Base-by-base conservation (phyloP, 1,284 basidiomycete genomes). In the Cryptococcus hybrid region DNA sequence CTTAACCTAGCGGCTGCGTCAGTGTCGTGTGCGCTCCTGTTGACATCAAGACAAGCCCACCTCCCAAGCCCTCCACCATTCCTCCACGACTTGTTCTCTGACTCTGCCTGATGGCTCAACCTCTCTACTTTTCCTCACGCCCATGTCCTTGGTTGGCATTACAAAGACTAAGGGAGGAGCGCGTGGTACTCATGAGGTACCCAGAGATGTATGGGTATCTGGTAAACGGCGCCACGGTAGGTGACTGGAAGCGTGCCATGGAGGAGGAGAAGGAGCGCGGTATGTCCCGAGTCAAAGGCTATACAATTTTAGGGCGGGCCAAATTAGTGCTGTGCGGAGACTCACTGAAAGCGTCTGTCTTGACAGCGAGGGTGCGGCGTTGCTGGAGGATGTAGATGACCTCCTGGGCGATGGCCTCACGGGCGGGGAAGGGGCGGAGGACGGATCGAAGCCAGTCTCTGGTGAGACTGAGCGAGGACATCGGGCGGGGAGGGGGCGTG, bases 231-330 rank as follows among this genome's bases (percentile, higher is more conserved):
- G 3, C 82, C 80, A 52, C 88, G 84, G 78, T 86, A 97, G 0
- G 83, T 76, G 64, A 99, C 94, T 1, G 92, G 94, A 0, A 99
- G 81, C 0, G 97, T 86, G 8, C 96, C 96, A 67, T 94, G 89
- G 1, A 97, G 68, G 58, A 89, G 92, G 57, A 99, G 85, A 11
- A 99, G 83, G 7, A 98, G 83, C 68, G 93, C 90, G 0, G 91
- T 88, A 42, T 94, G 86, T 36, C 95, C 95, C 66, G 97, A 92
- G 78, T 99, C 92, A 80, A 90, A 94, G 0, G 89, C 90, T 93
- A 55, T 2, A 30, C 18, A 18, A 53, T 58, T 60, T 43, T 65
- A 58, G 3, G 52, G 5, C 2, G 35, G 37, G 47, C 30, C 3
- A 36, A n/a, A 15, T 37, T 18, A 38, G n/a, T 34, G 4, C 6